Evolutionary conservation across 1,139 yeast genomes (phyloP).

Genomic region (Lipomyces yarrowii): DNA sequence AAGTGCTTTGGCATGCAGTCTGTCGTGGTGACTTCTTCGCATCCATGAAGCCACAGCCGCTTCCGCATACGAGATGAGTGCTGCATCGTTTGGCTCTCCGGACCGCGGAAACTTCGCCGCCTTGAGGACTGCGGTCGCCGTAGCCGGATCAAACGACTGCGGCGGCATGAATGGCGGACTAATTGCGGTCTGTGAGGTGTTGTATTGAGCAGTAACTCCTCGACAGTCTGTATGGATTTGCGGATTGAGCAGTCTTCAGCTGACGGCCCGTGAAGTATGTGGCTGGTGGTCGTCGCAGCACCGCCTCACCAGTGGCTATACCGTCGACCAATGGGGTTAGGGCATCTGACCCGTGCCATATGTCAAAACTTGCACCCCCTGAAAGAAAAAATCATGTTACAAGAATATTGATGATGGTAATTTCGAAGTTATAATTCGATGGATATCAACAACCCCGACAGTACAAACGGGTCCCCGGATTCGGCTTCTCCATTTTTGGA

Average conservation of each 20-base stretch:
- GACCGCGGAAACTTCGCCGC: conserved; percentile 26
- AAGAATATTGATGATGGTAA: no score
- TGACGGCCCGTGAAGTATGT: neutral
- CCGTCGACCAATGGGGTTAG: neutral
- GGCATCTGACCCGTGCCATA: neutral
- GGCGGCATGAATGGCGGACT: conserved; percentile 13
- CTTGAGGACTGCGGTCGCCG: conserved; percentile 20
- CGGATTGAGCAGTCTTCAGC: neutral
- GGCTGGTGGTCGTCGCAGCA: neutral
- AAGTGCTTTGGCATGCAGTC: conserved; percentile 30
- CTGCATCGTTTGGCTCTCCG: conserved; percentile 27
- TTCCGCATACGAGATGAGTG: conserved; percentile 24
- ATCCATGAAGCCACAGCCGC: conserved; percentile 20
- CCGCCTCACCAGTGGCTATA: neutral
- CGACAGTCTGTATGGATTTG: neutral
- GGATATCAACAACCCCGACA: neutral
- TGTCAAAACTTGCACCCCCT: neutral
- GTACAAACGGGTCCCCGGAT: neutral
- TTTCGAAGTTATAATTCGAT: neutral
- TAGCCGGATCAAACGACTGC: conserved; percentile 27
- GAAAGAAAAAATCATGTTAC: neutral
- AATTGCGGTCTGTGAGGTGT: neutral
- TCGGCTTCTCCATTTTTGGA: conserved; percentile 43
- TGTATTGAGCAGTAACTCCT: neutral
- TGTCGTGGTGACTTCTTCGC: conserved; percentile 24